Evolutionary conservation across 1,284 basidiomycete genomes (phyloP), one percentile per base, ranked within the genome.

Genomic region (Ustilago loliicola): DNA sequence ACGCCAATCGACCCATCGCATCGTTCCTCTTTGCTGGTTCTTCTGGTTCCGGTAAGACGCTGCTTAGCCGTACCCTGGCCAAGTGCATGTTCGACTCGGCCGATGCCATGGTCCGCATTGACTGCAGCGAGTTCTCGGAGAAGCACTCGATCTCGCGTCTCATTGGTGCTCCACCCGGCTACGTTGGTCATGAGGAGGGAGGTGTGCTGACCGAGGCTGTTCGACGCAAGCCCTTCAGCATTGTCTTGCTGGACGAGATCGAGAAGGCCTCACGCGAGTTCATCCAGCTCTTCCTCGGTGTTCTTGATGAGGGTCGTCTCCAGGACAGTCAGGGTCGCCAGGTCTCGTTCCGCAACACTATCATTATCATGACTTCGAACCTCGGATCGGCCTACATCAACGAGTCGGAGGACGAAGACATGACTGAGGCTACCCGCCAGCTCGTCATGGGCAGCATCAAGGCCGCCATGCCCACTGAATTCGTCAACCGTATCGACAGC

Each of bases 181-280:
- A 96, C 82, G 92, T 98, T 21, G 96, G 96, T 2, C 94, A 92
- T 89, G 94, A 74, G 88, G 94, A 96, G 87, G 94, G 93, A 10
- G 94, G 94, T 86, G 77, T 89, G 70, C 85, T 90, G 21, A 90
- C 89, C 52, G 87, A 88, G 55, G 83, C 80, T n/a, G 83, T 87
- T 23, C 80, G 86, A 29, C 78, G 86, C 50, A 85, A 82, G 50
- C 84, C 85, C 8, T 85, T 84, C 74, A 83, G 81, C 58, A 81
- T 83, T 27, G 81, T 88, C 2, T 79, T 88, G 50, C 79, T 88
- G 51, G 85, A 86, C 65, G 85, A 86, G 77, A 83, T 86, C 45
- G 85, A 86, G 73, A 90, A 96, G 36, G 95, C 95, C 8, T 94
- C 96, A 87, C 91, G 94, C 34, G 95, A 95, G 25, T 97, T 98